phyloP scores from a whole-genome alignment of 2,329 filamentous ascomycete species.

The Onygenales sp. region DNA sequence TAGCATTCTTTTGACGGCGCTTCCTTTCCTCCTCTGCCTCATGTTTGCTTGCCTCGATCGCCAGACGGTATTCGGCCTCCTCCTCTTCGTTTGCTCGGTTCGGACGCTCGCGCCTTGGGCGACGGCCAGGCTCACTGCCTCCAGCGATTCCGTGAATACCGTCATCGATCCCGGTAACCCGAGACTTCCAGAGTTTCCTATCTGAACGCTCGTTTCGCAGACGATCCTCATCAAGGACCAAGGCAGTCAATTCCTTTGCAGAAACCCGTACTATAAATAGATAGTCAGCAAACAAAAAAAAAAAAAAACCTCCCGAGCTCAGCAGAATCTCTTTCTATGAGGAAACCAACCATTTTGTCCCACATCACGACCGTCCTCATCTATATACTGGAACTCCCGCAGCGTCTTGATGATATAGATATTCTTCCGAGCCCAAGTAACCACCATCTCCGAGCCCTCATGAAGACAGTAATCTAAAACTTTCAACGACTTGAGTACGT shows the following conservation, averaged over 20 bases:
- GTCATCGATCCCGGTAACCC: slow-evolving; percentile 88
- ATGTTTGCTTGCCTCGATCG: slow-evolving; percentile 87
- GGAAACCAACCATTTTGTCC: slow-evolving; percentile 76
- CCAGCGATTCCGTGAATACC: slow-evolving; percentile 39
- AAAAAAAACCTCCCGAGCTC: not conserved
- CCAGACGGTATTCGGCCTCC: slow-evolving; percentile 80
- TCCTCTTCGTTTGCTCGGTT: slow-evolving; percentile 61
- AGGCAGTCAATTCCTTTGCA: slow-evolving; percentile 85
- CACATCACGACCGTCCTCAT: slow-evolving; percentile 91
- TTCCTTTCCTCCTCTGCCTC: slow-evolving; percentile 83
- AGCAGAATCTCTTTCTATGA: not conserved
- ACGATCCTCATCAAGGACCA: slow-evolving; percentile 89
- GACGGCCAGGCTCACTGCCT: slow-evolving; percentile 28
- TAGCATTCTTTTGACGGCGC: slow-evolving; percentile 51
- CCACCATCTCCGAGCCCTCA: slow-evolving; percentile 90
- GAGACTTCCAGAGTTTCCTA: slow-evolving; percentile 91
- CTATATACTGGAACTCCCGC: slow-evolving; percentile 91
- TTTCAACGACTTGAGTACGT: slow-evolving; percentile 94
- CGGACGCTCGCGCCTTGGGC: slow-evolving; percentile 36
- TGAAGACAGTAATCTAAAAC: slow-evolving; percentile 97
- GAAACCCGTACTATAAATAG: slow-evolving; percentile 68
- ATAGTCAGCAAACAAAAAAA: not conserved
- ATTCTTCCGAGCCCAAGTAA: slow-evolving; percentile 96
- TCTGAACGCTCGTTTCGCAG: slow-evolving; percentile 83
- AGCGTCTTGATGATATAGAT: slow-evolving; percentile 98